These are phyloP conservation scores for Opeltia flavorubescens DNA, from an alignment of 495 filamentous ascomycete genomes.

Conservation along the genomic window DNA sequence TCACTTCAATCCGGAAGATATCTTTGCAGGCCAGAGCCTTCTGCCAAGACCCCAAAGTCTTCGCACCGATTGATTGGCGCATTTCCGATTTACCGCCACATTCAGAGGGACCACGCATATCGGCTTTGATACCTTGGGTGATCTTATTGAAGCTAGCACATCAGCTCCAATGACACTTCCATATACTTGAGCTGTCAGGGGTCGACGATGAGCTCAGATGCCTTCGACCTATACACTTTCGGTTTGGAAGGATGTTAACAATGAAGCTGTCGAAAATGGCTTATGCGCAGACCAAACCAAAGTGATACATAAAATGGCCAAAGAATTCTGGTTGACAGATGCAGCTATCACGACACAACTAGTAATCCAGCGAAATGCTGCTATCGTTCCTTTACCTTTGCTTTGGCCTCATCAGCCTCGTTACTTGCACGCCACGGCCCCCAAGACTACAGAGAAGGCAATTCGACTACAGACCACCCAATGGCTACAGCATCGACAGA, in stretches of 20 bases:
- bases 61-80: neutral
- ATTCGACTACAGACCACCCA: neutral
- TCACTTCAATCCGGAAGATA: no score
- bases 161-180: neutral
- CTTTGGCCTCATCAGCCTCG: neutral
- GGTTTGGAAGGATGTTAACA: neutral
- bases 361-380: neutral
- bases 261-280: neutral
- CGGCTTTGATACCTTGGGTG: neutral
- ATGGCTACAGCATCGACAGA: slow-evolving; percentile 1
- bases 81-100: neutral
- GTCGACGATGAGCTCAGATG: neutral
- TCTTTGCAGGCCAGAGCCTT: no score
- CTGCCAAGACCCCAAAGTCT: no score
- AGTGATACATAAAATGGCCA: neutral
- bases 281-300: neutral
- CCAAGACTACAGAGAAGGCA: neutral
- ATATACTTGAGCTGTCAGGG: neutral
- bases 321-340: neutral
- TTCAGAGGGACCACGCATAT: neutral
- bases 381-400: neutral
- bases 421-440: neutral
- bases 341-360: neutral
- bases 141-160: neutral
- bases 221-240: neutral